Evolutionary conservation across 345 rosid species (phyloP), one percentile per base, ranked within the genome.

Genomic region (Populus davidiana): DNA sequence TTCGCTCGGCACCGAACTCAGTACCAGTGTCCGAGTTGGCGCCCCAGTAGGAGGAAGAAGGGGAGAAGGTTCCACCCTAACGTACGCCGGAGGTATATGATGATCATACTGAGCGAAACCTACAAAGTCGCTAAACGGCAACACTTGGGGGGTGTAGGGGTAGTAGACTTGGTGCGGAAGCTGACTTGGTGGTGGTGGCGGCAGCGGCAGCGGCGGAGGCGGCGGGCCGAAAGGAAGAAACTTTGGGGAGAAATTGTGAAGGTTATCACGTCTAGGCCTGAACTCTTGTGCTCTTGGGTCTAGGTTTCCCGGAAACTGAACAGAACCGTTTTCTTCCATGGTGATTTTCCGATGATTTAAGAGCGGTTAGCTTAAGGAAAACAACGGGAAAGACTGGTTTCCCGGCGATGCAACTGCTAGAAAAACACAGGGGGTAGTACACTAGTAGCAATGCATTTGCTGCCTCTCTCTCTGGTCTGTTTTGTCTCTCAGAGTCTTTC

Each of bases 211-310:
- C 5, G 36, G 36, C 36, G 1, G 36, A 33, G 75, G 85, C 0
- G 86, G 86, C 12, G 88, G 93, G 11, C 74, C 23, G 33, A 77
- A 77, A 67, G 73, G 41, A 2, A 83, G 74, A 18, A 75, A 0
- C 41, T 80, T 84, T 13, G 35, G 76, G 6, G 66, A 18, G 0
- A 29, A 63, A n/a, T 21, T 20, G 54, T 8, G n/a, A 41, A 39
- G 80, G 56, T 64, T 73, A 29, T 12, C 74, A 41, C 69, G 80
- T 65, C 81, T 80, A 4, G 98, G 98, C 54, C 88, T 64, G 85
- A 88, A 94, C 84, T 83, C 96, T 65, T 87, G 89, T 1, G 98
- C 91, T 70, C 81, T 69, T 0, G 91, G 91, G 89, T 89, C 91
- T 20, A 89, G 77, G 82, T 61, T 76, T 11, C 86, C 90, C 21